phyloP scores from a whole-genome alignment of 1,139 yeast genomes.

The Protomyces inundatus region DNA sequence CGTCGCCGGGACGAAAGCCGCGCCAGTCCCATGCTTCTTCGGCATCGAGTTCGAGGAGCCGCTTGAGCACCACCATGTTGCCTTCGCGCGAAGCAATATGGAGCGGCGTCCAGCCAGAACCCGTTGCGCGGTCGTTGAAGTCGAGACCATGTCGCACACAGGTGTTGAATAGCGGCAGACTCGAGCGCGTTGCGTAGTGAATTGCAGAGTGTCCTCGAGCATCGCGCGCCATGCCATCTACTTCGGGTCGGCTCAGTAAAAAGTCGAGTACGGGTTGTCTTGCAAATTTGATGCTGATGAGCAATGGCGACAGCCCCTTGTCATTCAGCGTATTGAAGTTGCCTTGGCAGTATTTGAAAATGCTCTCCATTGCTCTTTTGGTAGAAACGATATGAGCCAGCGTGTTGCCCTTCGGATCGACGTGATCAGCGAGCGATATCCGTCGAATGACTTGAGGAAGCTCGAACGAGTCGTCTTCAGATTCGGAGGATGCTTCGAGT shows the following conservation, averaged over 20 bases:
- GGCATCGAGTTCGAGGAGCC: slow-evolving; percentile 14
- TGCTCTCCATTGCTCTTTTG: background rate
- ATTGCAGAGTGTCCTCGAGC: slow-evolving; percentile 31
- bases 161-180: slow-evolving; percentile 9
- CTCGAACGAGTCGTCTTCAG: slow-evolving; percentile 10
- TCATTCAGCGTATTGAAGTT: slow-evolving; percentile 60
- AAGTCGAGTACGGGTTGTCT: slow-evolving; percentile 54
- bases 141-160: slow-evolving; percentile 27
- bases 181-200: slow-evolving; percentile 23
- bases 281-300: slow-evolving; percentile 65
- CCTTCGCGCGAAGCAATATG: slow-evolving; percentile 27
- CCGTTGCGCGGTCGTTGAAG: slow-evolving; percentile 32
- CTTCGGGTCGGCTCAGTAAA: slow-evolving; percentile 34
- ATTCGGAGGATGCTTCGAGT: background rate
- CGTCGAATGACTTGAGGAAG: slow-evolving; percentile 40
- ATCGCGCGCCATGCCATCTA: slow-evolving; percentile 35
- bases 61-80: slow-evolving; percentile 10
- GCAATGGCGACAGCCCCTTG: slow-evolving; percentile 62
- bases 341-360: slow-evolving; percentile 39
- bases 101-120: slow-evolving; percentile 39
- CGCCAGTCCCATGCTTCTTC: slow-evolving; percentile 26
- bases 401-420: slow-evolving; percentile 69
- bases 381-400: slow-evolving; percentile 54
- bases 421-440: slow-evolving; percentile 46
- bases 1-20: slow-evolving; percentile 44